Evolutionary conservation across 2,329 filamentous ascomycete genomes (phyloP), one percentile per base, ranked within the genome.

Genomic region (Stagonosporopsis chrysanthemi): DNA sequence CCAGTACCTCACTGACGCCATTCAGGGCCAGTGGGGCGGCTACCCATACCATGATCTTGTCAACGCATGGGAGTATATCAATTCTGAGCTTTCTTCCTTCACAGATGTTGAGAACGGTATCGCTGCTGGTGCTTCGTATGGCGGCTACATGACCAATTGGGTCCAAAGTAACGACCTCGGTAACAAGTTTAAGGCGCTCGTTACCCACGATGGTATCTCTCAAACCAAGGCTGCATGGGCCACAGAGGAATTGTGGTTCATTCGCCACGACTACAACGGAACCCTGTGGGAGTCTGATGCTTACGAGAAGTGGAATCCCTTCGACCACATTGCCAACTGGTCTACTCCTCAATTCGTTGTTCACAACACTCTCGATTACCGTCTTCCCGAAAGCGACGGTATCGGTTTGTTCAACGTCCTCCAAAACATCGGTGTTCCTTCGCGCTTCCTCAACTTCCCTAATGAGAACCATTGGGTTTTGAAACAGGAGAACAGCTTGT

Each of bases 331-430:
- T 1, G 78, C 82, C 36, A 84, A 94, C 70, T 97, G 91, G 91
- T 81, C 85, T 2, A 97, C 93, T 0, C 95, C 95, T 0, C 89
- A 95, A 77, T 83, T 99, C 63, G 87, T 96, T 60, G 90, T 98
- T 52, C 94, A 98, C 78, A 95, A 89, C 75, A 91, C 94, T 62
- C 84, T 94, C 17, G 94, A 98, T 77, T 98, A 96, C 75, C 86
- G 94, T 26, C 81, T 97, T 19, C 90, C 92, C 0, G 88, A 98
- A 52, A 87, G 89, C 0, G 94, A 97, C 74, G 93, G 92, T 0
- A 78, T 97, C 42, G 85, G 88, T 9, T 88, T 91, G 56, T 97
- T 96, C 80, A 96, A 96, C 63, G 88, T 93, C 7, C 80, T 97
- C 26, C 92, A 97, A 77, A 86, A 88, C 24, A 84, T 84, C 50